Evolutionary conservation across 2,329 filamentous ascomycete species (phyloP).

Genomic region (Lachnellula suecica): DNA sequence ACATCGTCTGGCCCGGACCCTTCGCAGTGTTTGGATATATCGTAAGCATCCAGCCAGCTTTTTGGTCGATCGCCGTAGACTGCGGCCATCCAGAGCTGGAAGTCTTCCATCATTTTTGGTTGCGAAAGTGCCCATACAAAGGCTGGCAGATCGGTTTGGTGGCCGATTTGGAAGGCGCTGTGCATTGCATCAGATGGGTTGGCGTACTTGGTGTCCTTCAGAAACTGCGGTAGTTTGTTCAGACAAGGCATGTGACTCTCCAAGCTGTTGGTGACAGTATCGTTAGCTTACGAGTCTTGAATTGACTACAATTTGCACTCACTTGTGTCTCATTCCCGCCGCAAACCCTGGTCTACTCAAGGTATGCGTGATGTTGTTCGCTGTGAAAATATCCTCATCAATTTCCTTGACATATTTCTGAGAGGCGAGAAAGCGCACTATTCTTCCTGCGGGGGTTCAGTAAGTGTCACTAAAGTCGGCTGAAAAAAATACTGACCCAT

Average conservation of each 20-base stretch:
- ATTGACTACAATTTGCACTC: neutral
- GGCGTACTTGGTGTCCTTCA: conserved; percentile 3
- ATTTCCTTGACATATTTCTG: conserved; percentile 33
- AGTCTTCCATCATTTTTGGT: neutral
- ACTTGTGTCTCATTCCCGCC: conserved; percentile 28
- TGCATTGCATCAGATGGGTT: neutral
- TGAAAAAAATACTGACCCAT: conserved; percentile 4
- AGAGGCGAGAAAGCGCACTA: conserved; percentile 35
- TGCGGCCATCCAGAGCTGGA: neutral
- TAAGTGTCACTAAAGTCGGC: neutral
- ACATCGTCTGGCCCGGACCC: neutral
- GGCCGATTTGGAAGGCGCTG: conserved; percentile 1
- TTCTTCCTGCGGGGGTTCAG: conserved; percentile 19
- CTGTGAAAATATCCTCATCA: conserved; percentile 27
- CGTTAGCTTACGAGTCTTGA: neutral
- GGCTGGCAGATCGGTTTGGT: conserved; percentile 3
- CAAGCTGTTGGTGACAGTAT: neutral
- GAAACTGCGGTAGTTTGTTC: neutral
- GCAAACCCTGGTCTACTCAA: conserved; percentile 29
- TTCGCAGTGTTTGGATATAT: neutral
- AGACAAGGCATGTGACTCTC: neutral
- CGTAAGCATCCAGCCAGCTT: neutral
- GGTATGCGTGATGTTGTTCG: conserved; percentile 31
- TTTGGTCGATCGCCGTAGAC: neutral
- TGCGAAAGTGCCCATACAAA: neutral